Base-by-base conservation (phyloP, 2,329 filamentous ascomycete species). In the Acrocalymma vagum region DNA sequence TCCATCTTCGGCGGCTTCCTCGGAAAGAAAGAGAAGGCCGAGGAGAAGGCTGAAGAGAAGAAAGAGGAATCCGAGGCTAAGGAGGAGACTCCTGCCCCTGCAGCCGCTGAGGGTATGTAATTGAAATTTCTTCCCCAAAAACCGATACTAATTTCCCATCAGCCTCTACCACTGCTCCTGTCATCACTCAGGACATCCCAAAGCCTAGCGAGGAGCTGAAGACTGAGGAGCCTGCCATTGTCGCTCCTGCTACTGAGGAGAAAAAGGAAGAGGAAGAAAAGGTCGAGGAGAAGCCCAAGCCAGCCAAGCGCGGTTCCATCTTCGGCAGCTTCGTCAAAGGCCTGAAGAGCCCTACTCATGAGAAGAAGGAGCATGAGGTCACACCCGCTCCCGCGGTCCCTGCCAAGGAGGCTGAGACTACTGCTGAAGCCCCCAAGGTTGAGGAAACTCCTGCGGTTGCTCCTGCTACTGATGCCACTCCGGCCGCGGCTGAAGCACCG, bases 241-340 rank as follows among this genome's bases (percentile, higher is more conserved):
- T 42, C 33, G 41, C 42, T 15, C 40, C 49, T n/a, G 30, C 47
- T 18, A 47, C 45, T 15, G 65, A 67, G 42, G 61, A 60, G 45
- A 18, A 71, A 60, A 81, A 80, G 76, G 72, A 76, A 20, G 62
- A 72, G 42, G 72, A 76, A 32, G 57, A 63, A 51, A 60, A 62
- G 51, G 73, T 70, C 28, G 62, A 69, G 31, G 59, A 65, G 48
- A 70, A 70, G 58, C 69, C 78, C 57, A 91, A 90, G 84, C 71
- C 71, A 31, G 79, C 83, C 72, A 95, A 95, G 88, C 88, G 90
- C 72, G 84, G 85, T 73, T 94, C 89, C 55, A 86, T 92, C 63
- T 95, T 95, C 73, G 84, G 83, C 60, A 85, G 84, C 63, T 84
- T 89, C 67, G 81, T 80, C 73, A 87, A 90, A 58, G 72, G 72